Percentiles rank a stretch among this genome's conserved stretches.
These are phyloP conservation scores for Crithidia sp. DNA, from an alignment of 208 protist genomes.

Conservation along the genomic window DNA sequence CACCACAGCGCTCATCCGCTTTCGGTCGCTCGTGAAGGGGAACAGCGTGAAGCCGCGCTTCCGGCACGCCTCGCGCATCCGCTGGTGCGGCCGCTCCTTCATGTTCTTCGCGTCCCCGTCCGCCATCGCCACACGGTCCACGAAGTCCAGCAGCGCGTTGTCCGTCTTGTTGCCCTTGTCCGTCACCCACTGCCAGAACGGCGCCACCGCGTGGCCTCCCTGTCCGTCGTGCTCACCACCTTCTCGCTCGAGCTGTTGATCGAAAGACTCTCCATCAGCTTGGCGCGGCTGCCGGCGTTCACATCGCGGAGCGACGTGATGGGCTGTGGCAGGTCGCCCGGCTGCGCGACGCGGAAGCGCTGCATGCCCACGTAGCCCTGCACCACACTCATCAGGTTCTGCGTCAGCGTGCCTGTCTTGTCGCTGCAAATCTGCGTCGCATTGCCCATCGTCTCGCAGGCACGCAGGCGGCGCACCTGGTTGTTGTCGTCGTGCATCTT, in stretches of 20 bases:
- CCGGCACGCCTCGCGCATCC: conserved; percentile 45
- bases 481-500: conserved; percentile 99
- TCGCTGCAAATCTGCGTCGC: conserved; percentile 98
- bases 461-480: conserved; percentile 96
- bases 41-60: conserved; percentile 66
- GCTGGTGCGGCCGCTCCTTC: conserved; percentile 58
- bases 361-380: conserved; percentile 73
- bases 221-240: conserved; percentile 41
- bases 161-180: conserved; percentile 91
- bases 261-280: conserved; percentile 55
- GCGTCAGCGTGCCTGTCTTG: conserved; percentile 99
- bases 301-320: conserved; percentile 32
- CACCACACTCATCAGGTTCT: conserved; percentile 98
- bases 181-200: conserved; percentile 65
- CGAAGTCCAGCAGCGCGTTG: conserved; percentile 83
- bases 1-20: conserved; percentile 86
- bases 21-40: conserved; percentile 89
- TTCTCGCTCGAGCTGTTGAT: conserved; percentile 88
- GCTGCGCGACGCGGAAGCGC: conserved; percentile 52
- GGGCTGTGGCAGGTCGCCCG: conserved; percentile 56
- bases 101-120: conserved; percentile 34
- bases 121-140: conserved; percentile 54
- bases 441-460: conserved; percentile 98
- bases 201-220: conserved; percentile 39
- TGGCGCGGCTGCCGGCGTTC: conserved; percentile 1